Evolutionary conservation across 169 alveolate species (phyloP).

Genomic region (Cryptosporidium canis): DNA sequence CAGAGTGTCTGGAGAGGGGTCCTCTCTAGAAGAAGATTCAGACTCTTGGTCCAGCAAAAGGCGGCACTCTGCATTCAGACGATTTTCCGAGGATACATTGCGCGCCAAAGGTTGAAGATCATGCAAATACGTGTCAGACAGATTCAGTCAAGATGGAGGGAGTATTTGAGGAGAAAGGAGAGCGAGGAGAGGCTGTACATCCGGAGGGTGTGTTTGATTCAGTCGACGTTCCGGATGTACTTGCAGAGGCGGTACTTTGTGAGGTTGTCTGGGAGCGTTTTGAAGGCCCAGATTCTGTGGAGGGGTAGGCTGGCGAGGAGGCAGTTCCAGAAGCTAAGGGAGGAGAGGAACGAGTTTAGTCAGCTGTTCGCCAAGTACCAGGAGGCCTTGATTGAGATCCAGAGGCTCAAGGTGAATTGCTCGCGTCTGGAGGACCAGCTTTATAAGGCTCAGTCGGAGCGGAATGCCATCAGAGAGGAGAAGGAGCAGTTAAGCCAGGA

Average conservation of each 20-base stretch:
- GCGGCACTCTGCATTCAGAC: constrained; percentile 60
- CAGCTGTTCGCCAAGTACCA: constrained; percentile 74
- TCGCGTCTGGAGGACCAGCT: constrained; percentile 81
- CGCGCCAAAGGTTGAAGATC: constrained; percentile 23
- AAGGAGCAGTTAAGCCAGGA: constrained; percentile 63
- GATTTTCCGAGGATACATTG: constrained; percentile 15
- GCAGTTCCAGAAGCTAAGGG: constrained; percentile 77
- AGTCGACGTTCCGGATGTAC: constrained; percentile 80
- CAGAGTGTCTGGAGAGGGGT: constrained; percentile 68
- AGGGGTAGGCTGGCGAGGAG: constrained; percentile 82
- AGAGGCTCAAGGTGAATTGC: constrained; percentile 80
- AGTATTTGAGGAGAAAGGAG: not conserved
- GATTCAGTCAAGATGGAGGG: constrained; percentile 60
- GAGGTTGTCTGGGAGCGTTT: constrained; percentile 75
- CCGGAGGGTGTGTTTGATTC: constrained; percentile 79
- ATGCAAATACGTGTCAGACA: constrained; percentile 29
- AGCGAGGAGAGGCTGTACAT: constrained; percentile 70
- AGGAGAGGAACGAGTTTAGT: constrained; percentile 81
- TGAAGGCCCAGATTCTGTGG: constrained; percentile 82
- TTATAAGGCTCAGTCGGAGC: constrained; percentile 71
- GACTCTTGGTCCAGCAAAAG: constrained; percentile 4
- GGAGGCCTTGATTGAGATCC: constrained; percentile 80
- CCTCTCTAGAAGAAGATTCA: constrained; percentile 11
- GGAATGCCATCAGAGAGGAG: constrained; percentile 76
- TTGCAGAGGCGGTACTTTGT: constrained; percentile 73